Base-by-base conservation (phyloP, 495 filamentous ascomycete species). In the Podospora pseudocomata region DNA sequence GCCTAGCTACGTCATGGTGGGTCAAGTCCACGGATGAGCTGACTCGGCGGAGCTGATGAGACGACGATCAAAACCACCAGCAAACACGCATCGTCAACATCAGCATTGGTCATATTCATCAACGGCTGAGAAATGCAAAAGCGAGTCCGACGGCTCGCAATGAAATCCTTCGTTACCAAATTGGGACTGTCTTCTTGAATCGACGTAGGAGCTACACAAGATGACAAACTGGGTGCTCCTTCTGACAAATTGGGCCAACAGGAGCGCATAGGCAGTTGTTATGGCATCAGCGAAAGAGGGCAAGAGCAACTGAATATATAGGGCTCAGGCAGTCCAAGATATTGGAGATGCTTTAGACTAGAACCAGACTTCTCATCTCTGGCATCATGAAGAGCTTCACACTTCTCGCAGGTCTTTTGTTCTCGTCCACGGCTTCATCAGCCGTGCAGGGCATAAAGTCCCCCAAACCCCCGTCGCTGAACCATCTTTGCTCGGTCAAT, bases 401-500 rank as follows among this genome's bases (percentile, higher is more conserved):
- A 49, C 39, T 49, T 49, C 7, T 49, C 39, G 2, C 7, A 11
- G 39, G 6, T 49, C 15, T 49, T 3, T 49, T 49, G 9, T 49
- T 49, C 39, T 11, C 39, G 39, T 16, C 15, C 39, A 11, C 15
- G 39, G 39, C 7, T 11, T 13, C 13, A 49, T 49, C 39, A 11
- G 39, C 39, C 39, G 39, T 11, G 39, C 7, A 11, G 2, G 39
- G 39, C 13, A 11, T 49, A 3, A 49, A 49, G 11, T 11, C 34
- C 34, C 70, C 70, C 19, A 72, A 72, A 26, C 28, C 70, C 11
- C 70, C 72, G 0, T 60, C 63, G 0, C 70, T 72, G 18, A 32
- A 28, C 15, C 67, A 63, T 27, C 67, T 74, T 1, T 74, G 70
- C 70, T 66, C 55, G 11, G 64, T 70, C 65, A 74, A 74, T 62